Evolutionary conservation across 2,329 filamentous ascomycete genomes (phyloP).

Genomic region (Penicillium crustosum): DNA sequence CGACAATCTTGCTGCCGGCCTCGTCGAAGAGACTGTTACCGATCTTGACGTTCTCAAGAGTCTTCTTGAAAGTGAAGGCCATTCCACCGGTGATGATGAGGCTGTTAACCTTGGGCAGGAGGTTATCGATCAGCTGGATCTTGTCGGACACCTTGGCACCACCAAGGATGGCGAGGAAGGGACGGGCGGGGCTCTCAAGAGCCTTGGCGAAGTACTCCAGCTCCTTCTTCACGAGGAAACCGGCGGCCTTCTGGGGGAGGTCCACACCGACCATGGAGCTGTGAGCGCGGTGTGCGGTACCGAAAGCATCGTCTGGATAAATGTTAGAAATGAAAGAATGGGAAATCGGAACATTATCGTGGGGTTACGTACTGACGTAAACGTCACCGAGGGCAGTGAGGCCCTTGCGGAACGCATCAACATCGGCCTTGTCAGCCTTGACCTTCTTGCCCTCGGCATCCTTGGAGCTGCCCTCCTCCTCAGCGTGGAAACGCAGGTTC

Average conservation of each 20-base stretch:
- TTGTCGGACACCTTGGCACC: constrained; percentile 99
- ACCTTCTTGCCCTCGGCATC: constrained; percentile 93
- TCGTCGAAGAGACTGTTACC: constrained; percentile 92
- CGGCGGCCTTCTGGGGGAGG: constrained; percentile 92
- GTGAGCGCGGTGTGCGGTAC: constrained; percentile 96
- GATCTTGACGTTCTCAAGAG: constrained; percentile 85
- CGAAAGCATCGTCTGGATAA: constrained; percentile 84
- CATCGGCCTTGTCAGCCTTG: constrained; percentile 93
- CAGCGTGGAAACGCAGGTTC: constrained; percentile 96
- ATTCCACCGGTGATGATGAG: constrained; percentile 96
- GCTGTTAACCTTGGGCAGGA: constrained; percentile 96
- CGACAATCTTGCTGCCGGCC: constrained; percentile 87
- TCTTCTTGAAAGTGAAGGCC: constrained; percentile 99
- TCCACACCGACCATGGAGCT: constrained; percentile 98
- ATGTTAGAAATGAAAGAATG: not conserved
- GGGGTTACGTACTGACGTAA: constrained; percentile 76
- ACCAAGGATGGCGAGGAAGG: constrained; percentile 97
- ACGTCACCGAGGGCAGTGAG: constrained; percentile 92
- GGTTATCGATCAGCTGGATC: constrained; percentile 99
- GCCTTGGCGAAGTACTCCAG: constrained; percentile 99
- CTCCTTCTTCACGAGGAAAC: constrained; percentile 99
- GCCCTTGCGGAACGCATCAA: constrained; percentile 91
- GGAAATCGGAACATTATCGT: not conserved
- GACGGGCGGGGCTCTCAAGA: constrained; percentile 86
- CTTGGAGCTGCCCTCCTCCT: constrained; percentile 96